A percentile compares a stretch with the other conserved stretches of the same genome.
Conservation (phyloP, 176 grass and related monocot genomes). For the Carex kokanica region DNA sequence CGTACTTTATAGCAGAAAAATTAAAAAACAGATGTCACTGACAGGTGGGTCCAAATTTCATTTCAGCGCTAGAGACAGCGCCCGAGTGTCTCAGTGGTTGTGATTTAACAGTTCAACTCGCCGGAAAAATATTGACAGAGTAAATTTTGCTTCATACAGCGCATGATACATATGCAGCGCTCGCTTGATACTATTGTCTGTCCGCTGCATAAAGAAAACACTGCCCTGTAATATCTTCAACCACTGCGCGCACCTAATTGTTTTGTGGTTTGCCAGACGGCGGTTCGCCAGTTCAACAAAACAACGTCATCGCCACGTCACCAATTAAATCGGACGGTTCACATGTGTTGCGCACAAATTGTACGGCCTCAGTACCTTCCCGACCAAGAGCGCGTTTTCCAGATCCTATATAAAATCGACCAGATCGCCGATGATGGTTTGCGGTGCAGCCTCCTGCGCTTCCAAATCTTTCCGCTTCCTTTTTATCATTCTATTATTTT, state of each 20-base stretch:
- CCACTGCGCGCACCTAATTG: not conserved
- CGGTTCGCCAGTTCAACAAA: not conserved
- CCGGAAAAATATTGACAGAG: no score
- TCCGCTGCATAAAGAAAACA: no score
- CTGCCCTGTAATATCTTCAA: no score
- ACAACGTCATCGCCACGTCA: constrained; percentile 4
- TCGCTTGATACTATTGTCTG: no score
- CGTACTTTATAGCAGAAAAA: not conserved
- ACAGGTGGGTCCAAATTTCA: not conserved
- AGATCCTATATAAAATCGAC: not conserved
- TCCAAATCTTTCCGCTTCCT: constrained; percentile 20
- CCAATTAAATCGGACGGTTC: not conserved
- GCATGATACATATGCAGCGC: no score
- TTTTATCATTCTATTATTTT: constrained; percentile 12
- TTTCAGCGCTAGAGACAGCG: not conserved
- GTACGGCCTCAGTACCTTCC: not conserved
- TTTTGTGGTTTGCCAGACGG: not conserved
- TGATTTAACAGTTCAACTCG: not conserved
- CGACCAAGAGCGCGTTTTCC: not conserved
- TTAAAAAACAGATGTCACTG: not conserved
- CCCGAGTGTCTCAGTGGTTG: not conserved
- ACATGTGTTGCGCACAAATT: not conserved
- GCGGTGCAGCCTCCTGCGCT: constrained; percentile 24
- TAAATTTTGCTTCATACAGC: no score
- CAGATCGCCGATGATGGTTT: constrained; percentile 1